A percentile compares a stretch with the other conserved stretches of the same genome.
Evolutionary conservation across 805 yeast genomes (phyloP).

Genomic region (Zygosaccharomyces siamensis): DNA sequence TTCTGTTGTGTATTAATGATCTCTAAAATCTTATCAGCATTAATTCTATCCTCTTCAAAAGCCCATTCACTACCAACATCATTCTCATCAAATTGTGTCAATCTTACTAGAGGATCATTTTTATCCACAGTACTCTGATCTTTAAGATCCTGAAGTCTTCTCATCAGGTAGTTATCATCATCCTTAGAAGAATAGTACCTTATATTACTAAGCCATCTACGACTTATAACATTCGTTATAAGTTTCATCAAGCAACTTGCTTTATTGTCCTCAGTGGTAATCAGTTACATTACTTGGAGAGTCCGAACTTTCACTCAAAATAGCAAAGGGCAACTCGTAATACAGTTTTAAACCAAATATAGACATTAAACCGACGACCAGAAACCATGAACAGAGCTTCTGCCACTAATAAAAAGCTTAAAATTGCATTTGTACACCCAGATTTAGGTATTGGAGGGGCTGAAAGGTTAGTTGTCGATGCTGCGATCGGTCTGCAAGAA

Average conservation of each 20-base stretch:
- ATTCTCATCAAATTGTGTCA: conserved; percentile 8
- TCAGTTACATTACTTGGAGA: background rate
- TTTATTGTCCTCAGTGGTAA: background rate
- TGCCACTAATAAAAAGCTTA: conserved; percentile 31
- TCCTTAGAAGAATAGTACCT: conserved; percentile 9
- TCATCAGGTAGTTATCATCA: conserved; percentile 22
- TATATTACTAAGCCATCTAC: background rate
- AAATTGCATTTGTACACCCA: conserved; percentile 86
- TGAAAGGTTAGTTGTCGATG: conserved; percentile 93
- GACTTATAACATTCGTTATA: background rate
- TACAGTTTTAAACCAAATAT: background rate
- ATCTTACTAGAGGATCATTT: conserved; percentile 26
- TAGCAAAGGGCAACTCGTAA: background rate
- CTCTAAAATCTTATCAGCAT: conserved; percentile 40
- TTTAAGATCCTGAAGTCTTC: conserved; percentile 27
- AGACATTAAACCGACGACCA: background rate
- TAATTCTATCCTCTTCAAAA: conserved; percentile 34
- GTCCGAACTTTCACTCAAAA: background rate
- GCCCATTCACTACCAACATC: conserved; percentile 26
- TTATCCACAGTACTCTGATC: conserved; percentile 20
- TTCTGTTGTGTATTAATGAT: conserved; percentile 42
- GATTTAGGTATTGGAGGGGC: conserved; percentile 98
- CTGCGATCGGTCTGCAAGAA: conserved; percentile 80
- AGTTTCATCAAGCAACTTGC: background rate
- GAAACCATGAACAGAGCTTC: background rate